Conservation (phyloP, 805 yeast species). For the Nakazawaea ernobii region DNA sequence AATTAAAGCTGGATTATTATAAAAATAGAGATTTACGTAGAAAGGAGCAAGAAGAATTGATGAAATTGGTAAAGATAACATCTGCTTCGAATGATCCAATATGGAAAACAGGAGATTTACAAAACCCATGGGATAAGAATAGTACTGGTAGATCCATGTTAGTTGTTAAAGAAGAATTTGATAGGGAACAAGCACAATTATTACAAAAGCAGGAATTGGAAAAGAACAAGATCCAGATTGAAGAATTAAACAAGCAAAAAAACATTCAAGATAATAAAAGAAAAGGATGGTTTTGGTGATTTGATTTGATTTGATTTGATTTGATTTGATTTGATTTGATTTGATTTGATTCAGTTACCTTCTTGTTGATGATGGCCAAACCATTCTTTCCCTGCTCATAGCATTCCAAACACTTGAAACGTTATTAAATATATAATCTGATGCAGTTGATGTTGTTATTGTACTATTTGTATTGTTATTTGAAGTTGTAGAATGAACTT, state of each 20-base stretch:
- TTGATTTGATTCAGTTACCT: not conserved
- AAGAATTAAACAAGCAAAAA: slow-evolving; percentile 25
- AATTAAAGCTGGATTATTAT: slow-evolving; percentile 70
- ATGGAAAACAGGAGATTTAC: slow-evolving; percentile 73
- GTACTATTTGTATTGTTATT: not conserved
- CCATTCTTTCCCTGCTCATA: slow-evolving; percentile 8
- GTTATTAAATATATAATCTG: slow-evolving; percentile 18
- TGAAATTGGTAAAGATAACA: slow-evolving; percentile 60
- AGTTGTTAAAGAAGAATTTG: slow-evolving; percentile 38
- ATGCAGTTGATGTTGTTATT: not conserved
- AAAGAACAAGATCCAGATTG: slow-evolving; percentile 32
- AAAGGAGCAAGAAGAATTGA: slow-evolving; percentile 63
- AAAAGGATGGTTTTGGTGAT: slow-evolving; percentile 11
- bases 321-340: not conserved
- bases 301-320: not conserved
- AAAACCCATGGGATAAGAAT: slow-evolving; percentile 62
- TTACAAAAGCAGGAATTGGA: slow-evolving; percentile 33
- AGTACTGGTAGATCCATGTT: slow-evolving; percentile 28
- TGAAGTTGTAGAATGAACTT: slow-evolving; percentile 27
- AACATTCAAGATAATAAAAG: slow-evolving; percentile 24
- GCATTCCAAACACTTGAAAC: slow-evolving; percentile 16
- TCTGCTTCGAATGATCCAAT: slow-evolving; percentile 69
- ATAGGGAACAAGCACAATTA: slow-evolving; percentile 39
- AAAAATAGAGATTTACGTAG: slow-evolving; percentile 54
- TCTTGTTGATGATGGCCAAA: slow-evolving; percentile 3